Evolutionary conservation across 768 basidiomycete genomes (phyloP), one percentile per base, ranked within the genome.

Genomic region (Auricularia cornea): DNA sequence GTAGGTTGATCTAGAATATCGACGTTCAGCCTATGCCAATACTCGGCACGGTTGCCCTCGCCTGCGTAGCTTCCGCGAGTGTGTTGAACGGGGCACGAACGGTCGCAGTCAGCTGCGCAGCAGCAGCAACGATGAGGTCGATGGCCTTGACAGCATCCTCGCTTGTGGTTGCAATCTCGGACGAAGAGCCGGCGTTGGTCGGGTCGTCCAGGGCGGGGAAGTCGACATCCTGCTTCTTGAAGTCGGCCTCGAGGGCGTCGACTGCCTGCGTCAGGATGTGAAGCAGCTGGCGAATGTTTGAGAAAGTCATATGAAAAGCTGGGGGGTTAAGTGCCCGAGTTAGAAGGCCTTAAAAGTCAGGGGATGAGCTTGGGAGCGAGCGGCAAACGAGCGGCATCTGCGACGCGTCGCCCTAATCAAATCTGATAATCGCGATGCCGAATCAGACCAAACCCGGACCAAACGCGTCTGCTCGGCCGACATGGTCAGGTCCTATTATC

Each of bases 1-100:
- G 87, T 20, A 91, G 77, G 69, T 89, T 86, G 68, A 89, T 90
- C 87, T 90, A 63, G 35, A n/a, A n/a, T n/a, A n/a, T n/a, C n/a
- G n/a, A n/a, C n/a, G n/a, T n/a, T n/a, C 35, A 38, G 35, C 35
- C 8, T 26, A 62, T 31, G 48, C 12, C 18, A 5, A 28, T 48
- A 8, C 23, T 40, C 54, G 16, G n/a, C 26, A 38, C n/a, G 23
- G 20, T 26, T 59, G 65, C 61, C 8, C 8, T 20, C 20, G 20
- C n/a, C 51, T 52, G 51, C 8, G 28, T 52, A 10, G 20, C 51
- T 70, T 90, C 89, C 68, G 87, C 89, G 8, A 91, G 74, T n/a
- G 83, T 81, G 32, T 88, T 74, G 71, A 90, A 89, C 31, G 89
- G 88, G 3, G 76, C 75, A 68, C 89, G 87, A 23, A 89, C 84